Evolutionary conservation across 1,284 basidiomycete species (phyloP).

Genomic region (Gomphus sp.): DNA sequence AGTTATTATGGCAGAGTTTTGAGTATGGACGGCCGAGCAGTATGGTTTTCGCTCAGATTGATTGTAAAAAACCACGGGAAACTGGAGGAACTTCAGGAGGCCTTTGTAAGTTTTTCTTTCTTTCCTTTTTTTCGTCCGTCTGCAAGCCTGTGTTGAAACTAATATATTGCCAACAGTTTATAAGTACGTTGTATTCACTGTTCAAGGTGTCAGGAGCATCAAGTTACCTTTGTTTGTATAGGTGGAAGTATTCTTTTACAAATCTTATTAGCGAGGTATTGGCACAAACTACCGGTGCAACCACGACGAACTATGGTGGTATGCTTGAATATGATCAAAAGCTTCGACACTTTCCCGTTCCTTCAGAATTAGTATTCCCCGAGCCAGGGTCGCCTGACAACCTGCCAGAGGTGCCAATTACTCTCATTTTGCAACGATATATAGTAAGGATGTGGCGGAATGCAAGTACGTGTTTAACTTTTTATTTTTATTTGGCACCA

Average conservation of each 20-base stretch:
- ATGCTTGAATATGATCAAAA: slow-evolving; percentile 6
- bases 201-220: background rate
- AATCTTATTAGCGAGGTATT: slow-evolving; percentile 9
- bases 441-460: slow-evolving; percentile 8
- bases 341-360: slow-evolving; percentile 9
- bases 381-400: background rate
- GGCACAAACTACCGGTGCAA: slow-evolving; percentile 6
- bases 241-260: slow-evolving; percentile 11
- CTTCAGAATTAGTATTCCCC: background rate
- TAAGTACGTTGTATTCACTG: background rate
- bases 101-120: slow-evolving; percentile 3
- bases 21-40: slow-evolving; percentile 10
- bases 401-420: background rate
- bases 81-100: background rate
- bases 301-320: slow-evolving; percentile 1
- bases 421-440: slow-evolving; percentile 6
- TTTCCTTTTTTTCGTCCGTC: background rate
- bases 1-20: slow-evolving; percentile 5
- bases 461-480: background rate
- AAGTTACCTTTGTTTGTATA: background rate
- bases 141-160: background rate
- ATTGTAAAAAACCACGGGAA: slow-evolving; percentile 9
- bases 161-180: slow-evolving; percentile 1
- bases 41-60: slow-evolving; percentile 11
- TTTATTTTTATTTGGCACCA: background rate